Evolutionary conservation across 495 filamentous ascomycete genomes (phyloP).

Genomic region (Pseudevernia furfuracea): DNA sequence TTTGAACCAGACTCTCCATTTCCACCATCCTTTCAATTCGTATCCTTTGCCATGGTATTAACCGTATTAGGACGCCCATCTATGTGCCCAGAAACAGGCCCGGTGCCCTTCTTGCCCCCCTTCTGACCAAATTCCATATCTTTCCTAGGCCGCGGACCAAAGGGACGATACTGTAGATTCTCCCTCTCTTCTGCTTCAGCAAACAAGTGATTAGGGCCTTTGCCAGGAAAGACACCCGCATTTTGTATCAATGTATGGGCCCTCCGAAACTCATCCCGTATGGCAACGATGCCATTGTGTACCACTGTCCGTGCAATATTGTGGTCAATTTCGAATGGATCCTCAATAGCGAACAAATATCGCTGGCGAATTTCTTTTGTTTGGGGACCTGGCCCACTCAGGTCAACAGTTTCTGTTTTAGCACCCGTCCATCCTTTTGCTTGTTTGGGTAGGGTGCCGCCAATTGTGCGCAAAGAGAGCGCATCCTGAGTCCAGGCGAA

Average conservation of each 20-base stretch:
- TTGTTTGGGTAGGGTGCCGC: conserved; percentile 59
- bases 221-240: conserved; percentile 17
- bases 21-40: neutral
- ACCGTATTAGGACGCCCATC: neutral
- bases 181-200: conserved; percentile 25
- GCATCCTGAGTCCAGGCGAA: conserved; percentile 68
- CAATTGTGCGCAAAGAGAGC: conserved; percentile 60
- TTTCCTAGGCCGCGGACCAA: conserved; percentile 24
- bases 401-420: conserved; percentile 41
- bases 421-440: conserved; percentile 73
- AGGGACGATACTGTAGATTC: conserved; percentile 22
- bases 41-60: neutral
- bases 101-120: neutral
- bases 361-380: conserved; percentile 61
- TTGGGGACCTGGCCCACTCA: conserved; percentile 27
- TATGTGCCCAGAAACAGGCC: neutral
- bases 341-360: conserved; percentile 81
- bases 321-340: conserved; percentile 76
- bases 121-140: neutral
- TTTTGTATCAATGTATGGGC: conserved; percentile 55
- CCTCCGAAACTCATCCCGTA: conserved; percentile 70
- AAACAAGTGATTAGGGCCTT: conserved; percentile 28
- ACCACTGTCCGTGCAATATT: conserved; percentile 79
- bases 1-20: neutral
- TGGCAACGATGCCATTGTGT: conserved; percentile 62